Base-by-base conservation (phyloP, 1,284 basidiomycete genomes). In the Ganoderma leucocontextum region DNA sequence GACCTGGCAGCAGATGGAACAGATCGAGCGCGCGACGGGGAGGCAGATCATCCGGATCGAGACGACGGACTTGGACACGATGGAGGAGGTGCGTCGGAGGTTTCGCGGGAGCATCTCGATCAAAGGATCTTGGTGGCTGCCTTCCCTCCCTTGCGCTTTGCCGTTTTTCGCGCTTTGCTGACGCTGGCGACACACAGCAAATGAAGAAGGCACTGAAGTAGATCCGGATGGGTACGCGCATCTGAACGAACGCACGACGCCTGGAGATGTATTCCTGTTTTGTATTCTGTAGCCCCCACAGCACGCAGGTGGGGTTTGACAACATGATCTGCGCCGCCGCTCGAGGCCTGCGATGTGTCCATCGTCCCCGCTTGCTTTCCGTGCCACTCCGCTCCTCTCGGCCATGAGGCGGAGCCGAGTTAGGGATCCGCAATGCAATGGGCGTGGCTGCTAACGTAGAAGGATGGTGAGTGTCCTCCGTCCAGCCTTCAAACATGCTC, bases 1-100 rank as follows among this genome's bases (percentile, higher is more conserved):
- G 79, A 96, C 95, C 8, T 95, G 91, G 89, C 72, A 86, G 73
- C 93, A 96, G 78, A 96, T 98, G 89, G 87, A 95, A 74, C 84
- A 87, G 76, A 96, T 98, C 70, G 92, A 96, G 82, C 85, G 89
- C 73, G 86, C 85, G 1, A 87, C 95, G 1, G 91, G 92, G 33
- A 91, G 87, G 79, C 85, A 87, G 74, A 96, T 97, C 68, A 86
- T 90, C 68, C 86, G 92, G 52, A 94, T 97, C 72, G 91, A 93
- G 78, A 96, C 95, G 2, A 83, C 89, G 71, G 93, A 96, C 81
- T 82, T 96, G 73, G 95, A 97, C 78, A 89, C 89, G 76, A 97
- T 97, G 95, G 95, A 97, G 78, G 87, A 92, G 84, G 94, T 94
- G 72, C 41, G 82, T 80, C 39, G 52, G 10, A 41, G 29, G 39